These are phyloP conservation scores for Pseudogymnoascus sp. DNA, from an alignment of 2,329 filamentous ascomycete species.

Conservation along the genomic window DNA sequence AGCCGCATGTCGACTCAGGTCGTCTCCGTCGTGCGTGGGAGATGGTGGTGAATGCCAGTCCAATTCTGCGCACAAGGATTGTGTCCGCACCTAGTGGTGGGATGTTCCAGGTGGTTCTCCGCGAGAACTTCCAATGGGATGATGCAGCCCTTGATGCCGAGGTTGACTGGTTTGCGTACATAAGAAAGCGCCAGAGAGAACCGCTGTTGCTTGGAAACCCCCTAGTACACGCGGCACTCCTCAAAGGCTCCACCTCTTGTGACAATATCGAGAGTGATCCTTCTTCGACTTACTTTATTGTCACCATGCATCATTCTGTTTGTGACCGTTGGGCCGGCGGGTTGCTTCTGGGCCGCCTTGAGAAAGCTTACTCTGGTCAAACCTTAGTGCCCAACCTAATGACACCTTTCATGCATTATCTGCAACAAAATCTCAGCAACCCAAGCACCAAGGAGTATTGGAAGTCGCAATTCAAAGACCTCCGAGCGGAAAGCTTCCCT, in stretches of 20 bases:
- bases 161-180: neutral
- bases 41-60: slow-evolving; percentile 15
- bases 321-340: slow-evolving; percentile 58
- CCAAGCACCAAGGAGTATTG: slow-evolving; percentile 11
- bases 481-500: slow-evolving; percentile 9
- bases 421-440: neutral
- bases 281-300: neutral
- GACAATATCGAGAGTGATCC: neutral
- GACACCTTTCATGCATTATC: neutral
- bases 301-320: slow-evolving; percentile 46
- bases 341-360: neutral
- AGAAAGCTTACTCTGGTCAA: slow-evolving; percentile 17
- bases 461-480: slow-evolving; percentile 10
- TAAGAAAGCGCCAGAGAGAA: neutral
- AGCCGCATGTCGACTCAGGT: slow-evolving; percentile 17
- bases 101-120: slow-evolving; percentile 17
- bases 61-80: slow-evolving; percentile 31
- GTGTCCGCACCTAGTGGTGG: slow-evolving; percentile 13
- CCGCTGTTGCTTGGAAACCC: neutral
- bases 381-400: neutral
- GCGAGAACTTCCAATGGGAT: slow-evolving; percentile 9
- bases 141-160: neutral
- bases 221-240: neutral
- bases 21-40: slow-evolving; percentile 25
- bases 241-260: neutral